Evolutionary conservation across 1,139 yeast genomes (phyloP).

Genomic region (Candida mesenterica): DNA sequence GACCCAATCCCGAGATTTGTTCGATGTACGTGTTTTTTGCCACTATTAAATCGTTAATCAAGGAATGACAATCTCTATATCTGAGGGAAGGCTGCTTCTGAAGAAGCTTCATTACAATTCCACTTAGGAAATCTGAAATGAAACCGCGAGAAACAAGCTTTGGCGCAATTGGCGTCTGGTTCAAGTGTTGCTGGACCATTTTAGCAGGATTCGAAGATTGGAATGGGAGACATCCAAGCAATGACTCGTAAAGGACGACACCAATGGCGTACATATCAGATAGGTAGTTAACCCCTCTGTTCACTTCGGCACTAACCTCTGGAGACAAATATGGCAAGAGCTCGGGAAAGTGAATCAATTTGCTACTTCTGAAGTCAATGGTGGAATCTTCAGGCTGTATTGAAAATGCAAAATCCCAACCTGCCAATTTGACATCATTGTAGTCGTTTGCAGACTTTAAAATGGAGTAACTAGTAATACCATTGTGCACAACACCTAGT

Average conservation of each 20-base stretch:
- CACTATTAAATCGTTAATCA: slow-evolving; percentile 37
- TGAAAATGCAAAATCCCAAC: slow-evolving; percentile 53
- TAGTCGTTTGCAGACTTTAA: slow-evolving; percentile 29
- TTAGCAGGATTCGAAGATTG: slow-evolving; percentile 41
- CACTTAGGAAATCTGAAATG: slow-evolving; percentile 38
- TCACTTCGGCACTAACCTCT: slow-evolving; percentile 45
- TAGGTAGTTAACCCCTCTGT: slow-evolving; percentile 44
- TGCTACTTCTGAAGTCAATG: slow-evolving; percentile 29
- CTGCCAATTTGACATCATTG: slow-evolving; percentile 37
- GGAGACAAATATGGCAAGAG: slow-evolving; percentile 53
- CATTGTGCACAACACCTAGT: slow-evolving; percentile 50
- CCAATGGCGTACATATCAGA: slow-evolving; percentile 55
- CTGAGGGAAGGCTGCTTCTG: slow-evolving; percentile 45
- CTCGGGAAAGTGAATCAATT: slow-evolving; percentile 30
- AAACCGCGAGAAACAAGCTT: slow-evolving; percentile 29
- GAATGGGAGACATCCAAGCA: slow-evolving; percentile 49
- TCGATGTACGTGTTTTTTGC: slow-evolving; percentile 22
- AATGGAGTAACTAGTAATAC: slow-evolving; percentile 41
- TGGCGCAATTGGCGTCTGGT: slow-evolving; percentile 44
- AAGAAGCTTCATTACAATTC: slow-evolving; percentile 43
- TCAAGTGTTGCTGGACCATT: slow-evolving; percentile 42
- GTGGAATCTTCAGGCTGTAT: slow-evolving; percentile 44
- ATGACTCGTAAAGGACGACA: slow-evolving; percentile 47
- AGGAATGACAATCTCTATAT: slow-evolving; percentile 35
- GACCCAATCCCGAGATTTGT: slow-evolving; percentile 7